phyloP scores from a whole-genome alignment of 2,329 filamentous ascomycete species.

The Fusarium dimerum region DNA sequence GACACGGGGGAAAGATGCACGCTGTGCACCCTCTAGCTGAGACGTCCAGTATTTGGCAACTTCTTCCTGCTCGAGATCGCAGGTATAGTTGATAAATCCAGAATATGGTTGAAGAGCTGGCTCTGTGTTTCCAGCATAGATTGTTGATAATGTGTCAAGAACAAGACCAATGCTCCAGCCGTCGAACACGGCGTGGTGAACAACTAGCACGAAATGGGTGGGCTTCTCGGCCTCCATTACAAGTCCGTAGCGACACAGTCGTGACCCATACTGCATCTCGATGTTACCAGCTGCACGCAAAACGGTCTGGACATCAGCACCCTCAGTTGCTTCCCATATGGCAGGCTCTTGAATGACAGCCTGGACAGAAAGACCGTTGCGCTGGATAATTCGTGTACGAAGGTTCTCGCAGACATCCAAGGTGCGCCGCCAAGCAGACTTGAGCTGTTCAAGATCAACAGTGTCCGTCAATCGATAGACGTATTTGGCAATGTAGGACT shows the following conservation, averaged over 20 bases:
- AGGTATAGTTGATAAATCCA: no score
- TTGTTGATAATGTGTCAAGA: no score
- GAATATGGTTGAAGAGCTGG: no score
- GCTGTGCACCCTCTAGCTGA: no score
- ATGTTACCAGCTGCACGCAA: not conserved
- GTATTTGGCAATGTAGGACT: not conserved
- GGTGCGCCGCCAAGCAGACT: not conserved
- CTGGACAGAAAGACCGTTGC: not conserved
- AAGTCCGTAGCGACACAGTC: not conserved
- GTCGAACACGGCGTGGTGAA: not conserved
- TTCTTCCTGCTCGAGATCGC: no score
- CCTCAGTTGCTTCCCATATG: not conserved
- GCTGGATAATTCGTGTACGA: conserved; percentile 1
- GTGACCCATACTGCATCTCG: no score
- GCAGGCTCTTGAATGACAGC: not conserved
- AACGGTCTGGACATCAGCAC: not conserved
- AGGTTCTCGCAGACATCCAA: not conserved
- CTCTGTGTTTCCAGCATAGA: not conserved
- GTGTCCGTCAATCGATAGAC: not conserved
- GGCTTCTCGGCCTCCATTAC: not conserved
- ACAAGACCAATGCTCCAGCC: no score
- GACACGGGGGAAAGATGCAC: no score
- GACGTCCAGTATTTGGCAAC: no score
- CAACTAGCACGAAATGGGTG: not conserved
- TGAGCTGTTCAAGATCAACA: conserved; percentile 1